These are phyloP conservation scores for Fraxinus cuspidata DNA, from an alignment of 257 asterid species.

Conservation along the genomic window DNA sequence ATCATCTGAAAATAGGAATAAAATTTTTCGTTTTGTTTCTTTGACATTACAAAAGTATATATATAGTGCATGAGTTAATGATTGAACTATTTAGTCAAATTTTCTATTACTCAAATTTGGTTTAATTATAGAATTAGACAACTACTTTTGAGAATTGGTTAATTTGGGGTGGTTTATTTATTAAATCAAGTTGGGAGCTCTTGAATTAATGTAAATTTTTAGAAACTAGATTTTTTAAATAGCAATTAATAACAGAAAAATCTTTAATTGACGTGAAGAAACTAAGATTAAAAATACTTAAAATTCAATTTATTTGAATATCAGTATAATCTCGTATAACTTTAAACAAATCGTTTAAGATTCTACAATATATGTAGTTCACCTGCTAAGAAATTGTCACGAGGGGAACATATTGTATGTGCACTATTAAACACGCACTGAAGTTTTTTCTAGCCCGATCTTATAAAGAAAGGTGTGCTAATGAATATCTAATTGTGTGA, in stretches of 20 bases:
- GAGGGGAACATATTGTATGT: no score
- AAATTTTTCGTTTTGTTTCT: constrained; percentile 21
- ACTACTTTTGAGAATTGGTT: no score
- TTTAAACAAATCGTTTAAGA: no score
- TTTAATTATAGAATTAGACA: neutral
- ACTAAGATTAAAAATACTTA: no score
- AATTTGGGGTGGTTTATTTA: neutral
- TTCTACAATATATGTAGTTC: no score
- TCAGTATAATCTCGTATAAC: no score
- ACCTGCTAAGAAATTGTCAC: no score
- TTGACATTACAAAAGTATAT: neutral
- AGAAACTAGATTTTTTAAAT: neutral
- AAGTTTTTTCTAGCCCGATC: no score
- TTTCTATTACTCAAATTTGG: neutral
- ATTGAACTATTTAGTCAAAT: constrained; percentile 13
- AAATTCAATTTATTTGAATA: neutral
- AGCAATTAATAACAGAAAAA: neutral
- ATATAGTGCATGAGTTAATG: neutral
- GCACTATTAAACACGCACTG: no score
- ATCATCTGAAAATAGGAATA: constrained; percentile 18
- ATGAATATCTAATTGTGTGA: no score
- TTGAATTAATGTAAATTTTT: no score
- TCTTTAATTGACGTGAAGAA: neutral
- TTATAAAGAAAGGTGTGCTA: no score
- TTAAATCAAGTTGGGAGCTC: neutral